Base-by-base conservation (phyloP, 78 protist species). In the Cavenderia fasciculata region DNA sequence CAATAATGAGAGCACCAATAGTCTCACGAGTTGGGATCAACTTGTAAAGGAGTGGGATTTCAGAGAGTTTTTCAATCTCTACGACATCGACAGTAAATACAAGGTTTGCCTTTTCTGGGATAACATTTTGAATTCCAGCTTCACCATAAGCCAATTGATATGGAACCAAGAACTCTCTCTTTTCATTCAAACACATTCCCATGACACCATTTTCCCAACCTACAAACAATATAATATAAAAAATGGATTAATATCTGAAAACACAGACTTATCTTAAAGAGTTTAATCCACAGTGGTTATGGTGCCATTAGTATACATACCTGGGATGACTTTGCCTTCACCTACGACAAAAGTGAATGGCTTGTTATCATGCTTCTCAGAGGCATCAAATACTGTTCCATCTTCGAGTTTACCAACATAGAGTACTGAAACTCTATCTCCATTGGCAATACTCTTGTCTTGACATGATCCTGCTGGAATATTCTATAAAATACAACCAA, bases 101-200 rank as follows among this genome's bases (percentile, higher is more conserved):
- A 14, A 87, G 33, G 54, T 87, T 54, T n/a, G 93, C 7, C 19
- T 68, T 74, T 74, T 74, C 68, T 87, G 78, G 86, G 38, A 68
- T 75, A 12, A 27, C 49, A 23, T 47, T 57, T 75, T 71, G 73
- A 44, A 66, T 38, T 34, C 86, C 93, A 46, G n/a, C 47, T 61
- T 87, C 93, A 29, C 93, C 93, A 38, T 87, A 87, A 10, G 93
- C 93, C 0, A 74, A 41, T 61, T 87, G 93, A 25, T 73, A 59
- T 54, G 93, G 93, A 34, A 87, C 74, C 19, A 5, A 7, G 46
- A 87, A 14, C 0, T 49, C 38, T 74, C 93, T 74, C 44, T 59
- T 87, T 47, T 87, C 93, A 54, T 76, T 76, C 25, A 18, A n/a
- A 59, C 93, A 87, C 44, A 46, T 59, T 40, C 85, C 85, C 8